These are phyloP conservation scores for Prunus padus DNA, from an alignment of 306 rosid species.

Conservation along the genomic window DNA sequence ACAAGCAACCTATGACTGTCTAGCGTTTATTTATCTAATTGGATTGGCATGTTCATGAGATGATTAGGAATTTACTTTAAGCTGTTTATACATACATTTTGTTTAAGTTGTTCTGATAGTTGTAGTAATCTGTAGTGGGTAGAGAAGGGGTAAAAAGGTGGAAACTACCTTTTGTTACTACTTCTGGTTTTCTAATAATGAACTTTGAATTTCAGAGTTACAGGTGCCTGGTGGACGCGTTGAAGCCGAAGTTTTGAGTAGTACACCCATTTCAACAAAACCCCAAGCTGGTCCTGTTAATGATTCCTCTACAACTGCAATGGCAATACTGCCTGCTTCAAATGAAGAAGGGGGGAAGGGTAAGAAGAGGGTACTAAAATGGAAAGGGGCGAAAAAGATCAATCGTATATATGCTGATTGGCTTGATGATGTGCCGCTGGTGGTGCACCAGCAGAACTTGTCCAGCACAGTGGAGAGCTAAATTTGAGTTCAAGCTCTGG, in stretches of 20 bases:
- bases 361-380: conserved; percentile 51
- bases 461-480: conserved; percentile 52
- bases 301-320: conserved; percentile 38
- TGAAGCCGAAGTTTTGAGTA: conserved; percentile 45
- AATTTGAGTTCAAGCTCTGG: conserved; percentile 24
- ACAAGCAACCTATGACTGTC: neutral
- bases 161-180: neutral
- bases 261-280: conserved; percentile 29
- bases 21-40: neutral
- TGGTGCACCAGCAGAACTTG: conserved; percentile 28
- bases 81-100: neutral
- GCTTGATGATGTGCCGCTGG: conserved; percentile 77
- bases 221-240: conserved; percentile 41
- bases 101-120: no score
- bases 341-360: conserved; percentile 49
- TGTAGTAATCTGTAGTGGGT: no score
- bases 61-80: neutral
- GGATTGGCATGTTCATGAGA: neutral
- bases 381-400: conserved; percentile 77
- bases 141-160: neutral
- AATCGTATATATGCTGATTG: conserved; percentile 85
- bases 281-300: conserved; percentile 29
- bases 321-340: conserved; percentile 27
- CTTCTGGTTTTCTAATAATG: conserved; percentile 13
- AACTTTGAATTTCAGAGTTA: conserved; percentile 53